Conservation (phyloP, 1,284 basidiomycete genomes). For the Fomitopsis pinicola region DNA sequence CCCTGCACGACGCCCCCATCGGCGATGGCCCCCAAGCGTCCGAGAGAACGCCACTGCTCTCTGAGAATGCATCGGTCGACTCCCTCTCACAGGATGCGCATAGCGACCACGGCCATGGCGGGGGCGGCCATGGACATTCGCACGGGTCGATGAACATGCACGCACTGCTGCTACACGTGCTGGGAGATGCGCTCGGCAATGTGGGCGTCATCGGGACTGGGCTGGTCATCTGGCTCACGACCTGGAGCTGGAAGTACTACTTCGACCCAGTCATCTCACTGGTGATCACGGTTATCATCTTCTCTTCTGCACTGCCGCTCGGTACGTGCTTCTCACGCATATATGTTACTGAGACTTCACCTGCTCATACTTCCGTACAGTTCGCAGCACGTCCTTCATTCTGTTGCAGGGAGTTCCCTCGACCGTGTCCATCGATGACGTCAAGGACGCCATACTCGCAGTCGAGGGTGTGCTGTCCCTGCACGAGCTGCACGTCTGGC, state of each 20-base stretch:
- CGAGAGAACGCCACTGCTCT: constrained; percentile 24
- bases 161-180: constrained; percentile 89
- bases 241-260: constrained; percentile 82
- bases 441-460: constrained; percentile 73
- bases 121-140: constrained; percentile 41
- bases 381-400: constrained; percentile 93
- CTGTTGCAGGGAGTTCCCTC: constrained; percentile 95
- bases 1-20: constrained; percentile 5
- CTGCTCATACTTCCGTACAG: constrained; percentile 32
- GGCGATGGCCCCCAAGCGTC: constrained; percentile 8
- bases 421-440: constrained; percentile 84
- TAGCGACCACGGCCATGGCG: constrained; percentile 13
- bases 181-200: constrained; percentile 97
- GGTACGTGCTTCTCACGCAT: constrained; percentile 45
- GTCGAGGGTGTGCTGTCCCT: constrained; percentile 89
- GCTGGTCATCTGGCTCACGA: constrained; percentile 84
- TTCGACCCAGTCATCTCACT: constrained; percentile 94
- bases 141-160: constrained; percentile 98
- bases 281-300: constrained; percentile 95
- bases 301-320: constrained; percentile 91
- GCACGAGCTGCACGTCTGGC: constrained; percentile 98
- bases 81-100: constrained; percentile 13
- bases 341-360: constrained; percentile 5
- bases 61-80: constrained; percentile 13
- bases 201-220: constrained; percentile 97